phyloP scores from a whole-genome alignment of 305 asterid genomes.

The Solanum hybrid region DNA sequence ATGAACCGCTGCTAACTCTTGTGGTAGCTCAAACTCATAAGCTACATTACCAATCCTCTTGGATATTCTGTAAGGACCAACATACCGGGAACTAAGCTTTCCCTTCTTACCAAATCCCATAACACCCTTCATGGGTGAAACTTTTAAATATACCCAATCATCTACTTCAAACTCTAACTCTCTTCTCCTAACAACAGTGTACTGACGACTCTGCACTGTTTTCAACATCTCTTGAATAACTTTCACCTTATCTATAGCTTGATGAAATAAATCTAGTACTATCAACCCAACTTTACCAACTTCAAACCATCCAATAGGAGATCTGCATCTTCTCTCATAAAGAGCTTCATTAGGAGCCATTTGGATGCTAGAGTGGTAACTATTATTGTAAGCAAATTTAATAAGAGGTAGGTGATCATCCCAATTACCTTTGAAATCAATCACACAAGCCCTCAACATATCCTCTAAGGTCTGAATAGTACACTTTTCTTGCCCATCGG shows the following conservation, averaged over 20 bases:
- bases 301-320: not conserved
- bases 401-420: not conserved
- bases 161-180: not conserved
- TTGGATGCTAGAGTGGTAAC: not conserved
- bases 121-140: not conserved
- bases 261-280: not conserved
- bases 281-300: not conserved
- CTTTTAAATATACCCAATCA: not conserved
- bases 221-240: too few species aligned
- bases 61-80: not conserved
- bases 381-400: not conserved
- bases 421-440: too few species aligned
- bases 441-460: not conserved
- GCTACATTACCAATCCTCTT: not conserved
- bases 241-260: too few species aligned
- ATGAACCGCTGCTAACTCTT: not conserved
- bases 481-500: not conserved
- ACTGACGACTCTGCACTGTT: not conserved
- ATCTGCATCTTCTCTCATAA: not conserved
- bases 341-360: not conserved
- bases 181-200: not conserved
- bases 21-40: not conserved
- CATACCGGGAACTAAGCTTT: not conserved
- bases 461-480: not conserved
- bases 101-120: not conserved